Conservation (phyloP, 2,329 filamentous ascomycete species). For the Aspergillus pseudoterreus region DNA sequence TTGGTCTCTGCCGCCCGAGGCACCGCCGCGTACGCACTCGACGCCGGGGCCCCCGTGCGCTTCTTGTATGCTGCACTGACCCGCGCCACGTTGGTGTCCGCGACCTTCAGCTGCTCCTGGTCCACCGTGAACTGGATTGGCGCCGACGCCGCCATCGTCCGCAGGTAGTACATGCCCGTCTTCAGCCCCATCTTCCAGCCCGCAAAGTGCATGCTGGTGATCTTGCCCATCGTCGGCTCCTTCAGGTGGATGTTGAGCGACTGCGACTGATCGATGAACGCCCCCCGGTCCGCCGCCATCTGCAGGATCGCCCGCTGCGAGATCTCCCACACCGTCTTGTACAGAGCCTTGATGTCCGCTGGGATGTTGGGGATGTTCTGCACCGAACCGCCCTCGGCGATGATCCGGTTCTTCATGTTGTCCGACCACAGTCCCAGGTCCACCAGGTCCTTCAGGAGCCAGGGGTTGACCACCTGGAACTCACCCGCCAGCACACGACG, state of each 20-base stretch:
- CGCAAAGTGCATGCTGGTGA: conserved; percentile 98
- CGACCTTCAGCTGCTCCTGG: conserved; percentile 86
- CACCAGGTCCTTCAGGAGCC: conserved; percentile 95
- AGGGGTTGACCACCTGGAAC: conserved; percentile 99
- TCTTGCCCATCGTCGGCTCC: conserved; percentile 99
- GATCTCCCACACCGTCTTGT: conserved; percentile 99
- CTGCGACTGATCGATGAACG: conserved; percentile 98
- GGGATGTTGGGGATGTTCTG: conserved; percentile 98
- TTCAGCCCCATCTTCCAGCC: conserved; percentile 99
- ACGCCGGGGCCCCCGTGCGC: conserved; percentile 58
- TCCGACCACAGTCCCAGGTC: conserved; percentile 98
- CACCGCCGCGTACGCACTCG: conserved; percentile 57
- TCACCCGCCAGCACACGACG: conserved; percentile 96
- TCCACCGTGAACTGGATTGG: conserved; percentile 99
- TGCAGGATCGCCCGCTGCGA: conserved; percentile 92
- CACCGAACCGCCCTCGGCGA: conserved; percentile 90
- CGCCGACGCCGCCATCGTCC: conserved; percentile 92
- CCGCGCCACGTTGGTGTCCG: conserved; percentile 73
- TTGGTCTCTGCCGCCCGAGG: conserved; percentile 65
- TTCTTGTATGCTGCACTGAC: conserved; percentile 62
- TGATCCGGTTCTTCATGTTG: conserved; percentile 99
- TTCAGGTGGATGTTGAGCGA: conserved; percentile 99
- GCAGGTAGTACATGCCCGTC: conserved; percentile 99
- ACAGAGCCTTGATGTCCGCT: conserved; percentile 89
- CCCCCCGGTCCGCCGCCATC: conserved; percentile 97